These are phyloP conservation scores for Sarcodon sp. DNA, from an alignment of 768 basidiomycete species.

Conservation along the genomic window DNA sequence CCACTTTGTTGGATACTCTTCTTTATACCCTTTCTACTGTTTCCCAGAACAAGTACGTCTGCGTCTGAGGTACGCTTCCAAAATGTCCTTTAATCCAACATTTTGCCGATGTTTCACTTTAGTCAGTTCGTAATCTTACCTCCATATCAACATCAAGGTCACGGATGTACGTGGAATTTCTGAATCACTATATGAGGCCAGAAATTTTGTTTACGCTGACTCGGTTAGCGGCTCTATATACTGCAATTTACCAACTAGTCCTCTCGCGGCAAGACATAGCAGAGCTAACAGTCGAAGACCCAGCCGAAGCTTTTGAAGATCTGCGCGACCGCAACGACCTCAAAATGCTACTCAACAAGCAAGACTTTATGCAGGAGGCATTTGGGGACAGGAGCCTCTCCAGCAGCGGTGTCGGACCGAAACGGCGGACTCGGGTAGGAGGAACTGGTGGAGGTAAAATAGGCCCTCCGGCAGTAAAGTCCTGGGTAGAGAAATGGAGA, in stretches of 20 bases:
- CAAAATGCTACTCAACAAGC: constrained; percentile 52
- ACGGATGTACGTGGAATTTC: constrained; percentile 58
- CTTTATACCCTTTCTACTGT: constrained; percentile 90
- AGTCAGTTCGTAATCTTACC: constrained; percentile 93
- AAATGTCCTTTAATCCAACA: not conserved
- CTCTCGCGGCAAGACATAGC: constrained; percentile 53
- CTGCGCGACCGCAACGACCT: constrained; percentile 89
- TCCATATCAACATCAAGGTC: constrained; percentile 80
- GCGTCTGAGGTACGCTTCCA: constrained; percentile 57
- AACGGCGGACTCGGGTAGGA: constrained; percentile 4
- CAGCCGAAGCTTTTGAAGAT: constrained; percentile 96
- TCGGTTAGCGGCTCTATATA: constrained; percentile 70
- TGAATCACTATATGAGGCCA: not conserved
- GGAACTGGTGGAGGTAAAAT: constrained; percentile 34
- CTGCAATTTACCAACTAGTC: constrained; percentile 70
- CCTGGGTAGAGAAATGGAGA: constrained; percentile 73
- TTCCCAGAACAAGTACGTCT: constrained; percentile 86
- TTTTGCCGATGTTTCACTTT: constrained; percentile 1
- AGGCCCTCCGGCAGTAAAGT: constrained; percentile 65
- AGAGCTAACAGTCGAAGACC: constrained; percentile 97
- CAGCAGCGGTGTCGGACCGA: constrained; percentile 6
- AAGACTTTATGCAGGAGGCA: constrained; percentile 59
- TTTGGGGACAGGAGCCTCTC: constrained; percentile 29
- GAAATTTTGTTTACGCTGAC: not conserved
- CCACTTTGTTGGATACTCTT: constrained; percentile 92